phyloP scores from a whole-genome alignment of 1,284 basidiomycete species.

The Cryptococcus depauperatus region DNA sequence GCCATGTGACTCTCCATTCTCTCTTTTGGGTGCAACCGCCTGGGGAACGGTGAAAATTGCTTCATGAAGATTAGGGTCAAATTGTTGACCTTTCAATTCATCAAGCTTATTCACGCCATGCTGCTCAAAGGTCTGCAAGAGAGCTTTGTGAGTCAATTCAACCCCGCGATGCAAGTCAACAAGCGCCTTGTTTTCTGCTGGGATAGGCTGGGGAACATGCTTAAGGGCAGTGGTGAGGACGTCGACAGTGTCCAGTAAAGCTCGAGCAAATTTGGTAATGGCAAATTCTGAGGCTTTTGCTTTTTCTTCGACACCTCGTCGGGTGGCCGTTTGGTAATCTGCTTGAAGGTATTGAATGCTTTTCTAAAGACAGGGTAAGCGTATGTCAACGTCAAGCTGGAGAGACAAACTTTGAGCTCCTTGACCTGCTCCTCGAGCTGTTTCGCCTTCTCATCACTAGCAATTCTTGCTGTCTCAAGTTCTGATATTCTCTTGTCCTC shows the following conservation, averaged over 20 bases:
- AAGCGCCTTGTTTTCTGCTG: slow-evolving; percentile 52
- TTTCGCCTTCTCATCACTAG: too few relatives aligned
- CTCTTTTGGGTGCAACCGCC: slow-evolving; percentile 57
- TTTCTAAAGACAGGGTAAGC: slow-evolving; percentile 48
- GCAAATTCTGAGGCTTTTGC: slow-evolving; percentile 87
- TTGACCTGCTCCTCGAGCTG: slow-evolving; percentile 30
- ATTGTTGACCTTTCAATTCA: slow-evolving; percentile 63
- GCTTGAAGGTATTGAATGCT: slow-evolving; percentile 82
- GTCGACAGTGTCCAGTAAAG: slow-evolving; percentile 87
- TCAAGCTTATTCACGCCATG: slow-evolving; percentile 79
- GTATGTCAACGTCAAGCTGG: background rate
- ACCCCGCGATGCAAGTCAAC: slow-evolving; percentile 75
- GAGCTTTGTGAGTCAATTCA: slow-evolving; percentile 80
- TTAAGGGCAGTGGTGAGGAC: slow-evolving; percentile 77
- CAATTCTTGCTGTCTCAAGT: slow-evolving; percentile 22
- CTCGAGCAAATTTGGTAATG: slow-evolving; percentile 78
- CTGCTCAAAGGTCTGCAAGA: slow-evolving; percentile 82
- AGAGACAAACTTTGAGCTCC: slow-evolving; percentile 32
- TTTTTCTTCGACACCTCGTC: slow-evolving; percentile 82
- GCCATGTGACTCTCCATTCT: slow-evolving; percentile 45
- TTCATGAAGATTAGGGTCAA: slow-evolving; percentile 92
- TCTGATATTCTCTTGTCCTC: slow-evolving; percentile 18
- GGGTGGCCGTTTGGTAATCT: slow-evolving; percentile 90
- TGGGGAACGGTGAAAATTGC: slow-evolving; percentile 87
- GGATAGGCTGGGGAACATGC: slow-evolving; percentile 59